These are phyloP conservation scores for Luzula sylvatica DNA, from an alignment of 176 grass and related monocot genomes.

Conservation along the genomic window DNA sequence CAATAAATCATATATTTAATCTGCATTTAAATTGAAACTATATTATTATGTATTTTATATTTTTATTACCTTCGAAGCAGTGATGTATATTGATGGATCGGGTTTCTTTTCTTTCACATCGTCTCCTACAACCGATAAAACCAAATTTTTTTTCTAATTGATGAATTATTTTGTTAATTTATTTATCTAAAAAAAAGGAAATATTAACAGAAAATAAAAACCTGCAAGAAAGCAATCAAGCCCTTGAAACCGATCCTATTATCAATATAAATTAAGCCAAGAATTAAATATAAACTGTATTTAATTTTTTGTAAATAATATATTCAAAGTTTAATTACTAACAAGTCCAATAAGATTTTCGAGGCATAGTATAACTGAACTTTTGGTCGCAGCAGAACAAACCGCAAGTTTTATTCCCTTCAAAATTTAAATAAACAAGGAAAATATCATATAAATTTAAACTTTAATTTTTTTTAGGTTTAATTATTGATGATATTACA, in stretches of 20 bases:
- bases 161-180: not conserved
- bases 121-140: conserved; percentile 49
- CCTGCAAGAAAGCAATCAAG: conserved; percentile 97
- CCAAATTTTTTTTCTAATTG: conserved; percentile 9
- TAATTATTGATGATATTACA: no score
- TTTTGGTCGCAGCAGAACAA: conserved; percentile 97
- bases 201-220: conserved; percentile 23
- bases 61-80: conserved; percentile 56
- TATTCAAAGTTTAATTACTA: conserved; percentile 31
- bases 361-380: conserved; percentile 75
- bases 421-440: conserved; percentile 21
- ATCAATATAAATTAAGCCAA: conserved; percentile 18
- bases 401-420: conserved; percentile 95
- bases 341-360: conserved; percentile 93
- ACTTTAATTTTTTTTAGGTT: no score
- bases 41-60: conserved; percentile 1
- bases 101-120: conserved; percentile 95
- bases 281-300: conserved; percentile 3
- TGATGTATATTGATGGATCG: conserved; percentile 89
- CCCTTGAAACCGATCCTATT: conserved; percentile 63
- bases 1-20: not conserved
- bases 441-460: not conserved
- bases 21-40: not conserved
- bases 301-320: conserved; percentile 6
- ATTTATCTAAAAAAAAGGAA: not conserved